A percentile compares a stretch with the other conserved stretches of the same genome.
phyloP scores from a whole-genome alignment of 148 eudicot species.

The Vaccinium corymbosum region DNA sequence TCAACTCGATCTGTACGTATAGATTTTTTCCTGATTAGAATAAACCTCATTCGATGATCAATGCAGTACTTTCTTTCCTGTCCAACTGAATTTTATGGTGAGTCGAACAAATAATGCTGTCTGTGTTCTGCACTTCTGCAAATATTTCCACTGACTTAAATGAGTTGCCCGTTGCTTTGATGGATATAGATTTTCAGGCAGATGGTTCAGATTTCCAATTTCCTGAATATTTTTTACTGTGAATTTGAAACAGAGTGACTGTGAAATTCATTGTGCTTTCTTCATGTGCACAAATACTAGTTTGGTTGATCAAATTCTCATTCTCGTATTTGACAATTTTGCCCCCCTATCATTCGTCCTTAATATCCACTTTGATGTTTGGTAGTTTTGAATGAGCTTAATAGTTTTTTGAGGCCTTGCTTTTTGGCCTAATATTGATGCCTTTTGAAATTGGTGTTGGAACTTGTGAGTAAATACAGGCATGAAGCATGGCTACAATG shows the following conservation, averaged over 20 bases:
- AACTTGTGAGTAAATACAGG: conserved; percentile 32
- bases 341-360: background rate
- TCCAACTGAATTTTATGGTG: background rate
- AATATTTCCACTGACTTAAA: background rate
- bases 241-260: background rate
- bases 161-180: background rate
- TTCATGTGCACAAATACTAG: background rate
- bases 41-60: conserved; percentile 5
- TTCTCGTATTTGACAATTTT: background rate
- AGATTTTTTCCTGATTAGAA: background rate
- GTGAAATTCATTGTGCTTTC: background rate
- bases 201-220: background rate
- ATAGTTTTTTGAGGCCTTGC: conserved; percentile 10
- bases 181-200: background rate
- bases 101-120: background rate
- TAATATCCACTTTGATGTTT: conserved; percentile 6
- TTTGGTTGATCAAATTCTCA: background rate
- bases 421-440: background rate
- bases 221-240: background rate
- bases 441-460: background rate
- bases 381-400: conserved; percentile 8
- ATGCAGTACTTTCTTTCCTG: background rate
- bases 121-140: background rate
- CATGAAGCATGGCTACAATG: conserved; percentile 32
- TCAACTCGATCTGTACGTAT: background rate